A percentile compares a stretch with the other conserved stretches of the same genome.
Conservation (phyloP, 2,329 filamentous ascomycete species). For the Simplicillium aogashimaense region DNA sequence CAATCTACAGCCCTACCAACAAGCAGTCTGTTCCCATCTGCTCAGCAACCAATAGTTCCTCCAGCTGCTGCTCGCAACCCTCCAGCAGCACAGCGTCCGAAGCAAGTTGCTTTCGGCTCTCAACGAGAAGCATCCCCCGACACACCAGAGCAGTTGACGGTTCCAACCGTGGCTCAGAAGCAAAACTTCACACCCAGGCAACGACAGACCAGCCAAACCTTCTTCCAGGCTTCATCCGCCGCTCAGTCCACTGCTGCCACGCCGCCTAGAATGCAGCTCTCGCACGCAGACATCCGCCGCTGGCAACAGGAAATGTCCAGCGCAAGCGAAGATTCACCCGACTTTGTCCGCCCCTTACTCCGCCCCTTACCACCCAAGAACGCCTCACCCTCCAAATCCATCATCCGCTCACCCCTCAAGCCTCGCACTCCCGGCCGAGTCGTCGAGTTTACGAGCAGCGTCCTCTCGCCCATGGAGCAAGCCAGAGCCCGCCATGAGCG, state of each 20-base stretch:
- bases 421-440: constrained; percentile 47
- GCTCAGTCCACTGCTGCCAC: constrained; percentile 17
- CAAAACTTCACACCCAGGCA: constrained; percentile 36
- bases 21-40: too few relatives aligned
- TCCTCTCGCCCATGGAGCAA: constrained; percentile 34
- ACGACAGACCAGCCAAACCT: constrained; percentile 21
- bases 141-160: constrained; percentile 20
- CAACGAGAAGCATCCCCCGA: constrained; percentile 11
- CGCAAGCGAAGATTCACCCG: constrained; percentile 25
- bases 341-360: constrained; percentile 28
- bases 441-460: constrained; percentile 46
- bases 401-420: constrained; percentile 46
- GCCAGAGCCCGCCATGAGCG: constrained; percentile 21
- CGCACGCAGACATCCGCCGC: constrained; percentile 27
- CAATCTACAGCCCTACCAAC: too few relatives aligned
- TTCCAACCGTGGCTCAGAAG: constrained; percentile 33
- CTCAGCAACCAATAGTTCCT: neutral
- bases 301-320: constrained; percentile 31
- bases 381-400: constrained; percentile 48
- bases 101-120: neutral
- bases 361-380: constrained; percentile 38
- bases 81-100: too few relatives aligned
- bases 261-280: constrained; percentile 30
- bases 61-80: too few relatives aligned
- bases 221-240: constrained; percentile 25